Conservation (phyloP, 371 early-diverging fungal species). For the Mortierella sp. region DNA sequence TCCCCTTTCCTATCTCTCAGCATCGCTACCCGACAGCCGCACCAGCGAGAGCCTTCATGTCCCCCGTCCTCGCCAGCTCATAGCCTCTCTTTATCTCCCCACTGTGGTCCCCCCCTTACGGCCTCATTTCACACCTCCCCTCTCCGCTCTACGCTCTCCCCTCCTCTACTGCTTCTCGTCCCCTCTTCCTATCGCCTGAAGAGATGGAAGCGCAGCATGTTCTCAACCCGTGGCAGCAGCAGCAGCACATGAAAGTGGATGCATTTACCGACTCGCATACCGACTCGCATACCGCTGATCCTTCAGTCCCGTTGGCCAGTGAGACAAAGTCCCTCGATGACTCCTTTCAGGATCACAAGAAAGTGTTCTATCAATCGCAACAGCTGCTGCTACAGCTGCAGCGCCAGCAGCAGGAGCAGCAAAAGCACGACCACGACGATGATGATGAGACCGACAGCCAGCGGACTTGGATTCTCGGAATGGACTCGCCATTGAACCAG, state of each 20-base stretch:
- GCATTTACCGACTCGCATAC: too few species aligned
- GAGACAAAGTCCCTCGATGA: conserved; percentile 21
- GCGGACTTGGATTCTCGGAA: conserved; percentile 37
- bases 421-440: conserved; percentile 5
- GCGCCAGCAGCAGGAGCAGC: conserved; percentile 13
- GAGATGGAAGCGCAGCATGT: conserved; percentile 41
- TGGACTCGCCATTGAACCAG: conserved; percentile 35
- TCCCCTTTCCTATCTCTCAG: too few species aligned
- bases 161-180: not conserved
- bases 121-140: too few species aligned
- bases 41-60: too few species aligned
- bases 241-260: conserved; percentile 15
- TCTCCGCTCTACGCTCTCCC: conserved; percentile 7
- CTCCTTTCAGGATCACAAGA: conserved; percentile 30
- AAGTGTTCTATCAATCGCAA: conserved; percentile 31
- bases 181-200: not conserved
- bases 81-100: too few species aligned
- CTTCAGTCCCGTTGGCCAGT: conserved; percentile 1
- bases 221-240: conserved; percentile 37
- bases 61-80: too few species aligned
- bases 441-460: conserved; percentile 31
- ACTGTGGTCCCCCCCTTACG: too few species aligned
- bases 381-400: conserved; percentile 19
- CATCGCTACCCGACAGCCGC: too few species aligned
- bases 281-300: conserved; percentile 1